Conservation (phyloP, 805 yeast genomes). For the Saturnispora saitoi region DNA sequence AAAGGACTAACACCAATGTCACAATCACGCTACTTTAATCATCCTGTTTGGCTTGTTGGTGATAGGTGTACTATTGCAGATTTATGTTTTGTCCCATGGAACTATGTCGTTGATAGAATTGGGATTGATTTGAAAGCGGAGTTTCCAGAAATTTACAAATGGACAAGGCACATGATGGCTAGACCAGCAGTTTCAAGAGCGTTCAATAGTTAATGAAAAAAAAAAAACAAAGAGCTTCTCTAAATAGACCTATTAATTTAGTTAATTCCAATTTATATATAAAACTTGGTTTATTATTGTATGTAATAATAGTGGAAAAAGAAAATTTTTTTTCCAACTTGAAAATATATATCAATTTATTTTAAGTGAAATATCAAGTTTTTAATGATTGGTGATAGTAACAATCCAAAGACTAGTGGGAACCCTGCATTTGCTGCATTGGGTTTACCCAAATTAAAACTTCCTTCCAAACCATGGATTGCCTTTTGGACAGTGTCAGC, state of each 20-base stretch:
- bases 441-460: conserved; percentile 69
- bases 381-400: conserved; percentile 7
- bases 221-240: too few species aligned
- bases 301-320: background rate
- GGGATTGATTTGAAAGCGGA: conserved; percentile 83
- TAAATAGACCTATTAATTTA: too few species aligned
- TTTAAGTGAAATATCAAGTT: background rate
- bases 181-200: conserved; percentile 89
- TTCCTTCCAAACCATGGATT: conserved; percentile 91
- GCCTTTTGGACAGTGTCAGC: conserved; percentile 74
- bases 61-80: conserved; percentile 81
- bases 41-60: conserved; percentile 93
- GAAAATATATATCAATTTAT: background rate
- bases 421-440: conserved; percentile 78
- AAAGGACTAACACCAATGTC: conserved; percentile 84
- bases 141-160: conserved; percentile 90
- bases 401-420: conserved; percentile 1
- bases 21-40: conserved; percentile 79
- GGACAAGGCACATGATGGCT: conserved; percentile 95
- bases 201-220: conserved; percentile 31
- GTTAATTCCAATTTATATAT: background rate
- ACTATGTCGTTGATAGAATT: conserved; percentile 86
- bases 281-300: background rate
- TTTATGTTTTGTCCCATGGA: conserved; percentile 92
- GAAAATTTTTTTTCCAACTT: background rate